Evolutionary conservation across 2,329 filamentous ascomycete species (phyloP), one percentile per base, ranked within the genome.

Genomic region (Diplodia seriata): DNA sequence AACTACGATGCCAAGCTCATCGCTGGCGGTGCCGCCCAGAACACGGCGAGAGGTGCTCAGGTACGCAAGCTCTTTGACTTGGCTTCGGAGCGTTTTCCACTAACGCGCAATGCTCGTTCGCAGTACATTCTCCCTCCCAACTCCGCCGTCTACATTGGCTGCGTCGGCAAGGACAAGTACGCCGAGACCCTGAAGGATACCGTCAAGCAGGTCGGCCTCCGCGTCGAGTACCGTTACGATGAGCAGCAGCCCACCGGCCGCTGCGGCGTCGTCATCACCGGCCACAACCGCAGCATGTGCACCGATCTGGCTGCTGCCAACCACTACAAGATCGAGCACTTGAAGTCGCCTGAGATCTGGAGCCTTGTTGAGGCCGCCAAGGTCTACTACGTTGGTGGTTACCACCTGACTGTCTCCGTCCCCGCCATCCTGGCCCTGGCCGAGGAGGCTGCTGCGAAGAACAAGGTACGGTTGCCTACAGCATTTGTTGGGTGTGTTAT

Each of bases 291-390:
- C 76, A 93, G 90, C 79, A 90, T 99, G 85, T 92, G 91, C 85
- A 99, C 95, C 70, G 93, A 98, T 77, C 90, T 99, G 68, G 95
- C 91, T 70, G 95, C 95, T 70, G 95, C 95, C 74, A 99, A 99
- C 85, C 91, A 93, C 85, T 99, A 99, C 85, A 94, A 94, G 82
- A 80, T 97, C 64, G 93, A 95, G 71, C 95, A 99, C 81, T 84
- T 99, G 80, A 93, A 97, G 88, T 88, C 89, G 79, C 91, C 92
- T 66, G 89, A 94, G 82, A 90, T 98, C 81, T 99, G 95, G 95
- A 86, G 88, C 73, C 86, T 97, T 63, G 95, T 95, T 69, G 89
- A 98, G 87, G 89, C 91, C 74, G 94, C 94, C 68, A 87, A 94
- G 77, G 86, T 91, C 75, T 97, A 90, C 86, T 99, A 97, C 77